Evolutionary conservation across 352 stramenopile genomes (phyloP).

Genomic region (Phytophthora crassamura): DNA sequence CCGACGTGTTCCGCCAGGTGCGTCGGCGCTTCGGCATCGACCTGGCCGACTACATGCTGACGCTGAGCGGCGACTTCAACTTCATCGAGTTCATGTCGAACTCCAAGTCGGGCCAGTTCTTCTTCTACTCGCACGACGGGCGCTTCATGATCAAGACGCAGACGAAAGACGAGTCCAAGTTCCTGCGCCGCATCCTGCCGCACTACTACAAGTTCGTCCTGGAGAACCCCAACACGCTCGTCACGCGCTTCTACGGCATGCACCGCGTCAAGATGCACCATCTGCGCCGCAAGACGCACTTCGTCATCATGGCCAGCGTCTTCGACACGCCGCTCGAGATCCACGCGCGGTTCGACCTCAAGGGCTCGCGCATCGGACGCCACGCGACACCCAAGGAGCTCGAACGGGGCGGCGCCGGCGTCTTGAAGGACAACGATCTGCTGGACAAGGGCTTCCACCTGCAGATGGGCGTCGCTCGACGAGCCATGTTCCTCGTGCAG

Average conservation of each 20-base stretch:
- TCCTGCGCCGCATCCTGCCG: slow-evolving; percentile 96
- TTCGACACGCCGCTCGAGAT: slow-evolving; percentile 95
- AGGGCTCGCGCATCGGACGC: slow-evolving; percentile 91
- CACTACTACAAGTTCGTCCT: slow-evolving; percentile 98
- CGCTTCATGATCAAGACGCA: slow-evolving; percentile 99
- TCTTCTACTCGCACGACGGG: slow-evolving; percentile 99
- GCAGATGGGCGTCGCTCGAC: slow-evolving; percentile 79
- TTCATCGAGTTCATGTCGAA: slow-evolving; percentile 99
- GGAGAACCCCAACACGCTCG: slow-evolving; percentile 97
- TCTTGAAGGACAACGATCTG: slow-evolving; percentile 94
- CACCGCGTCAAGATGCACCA: slow-evolving; percentile 98
- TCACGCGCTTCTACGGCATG: slow-evolving; percentile 98
- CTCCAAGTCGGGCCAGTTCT: slow-evolving; percentile 99
- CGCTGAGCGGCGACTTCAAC: slow-evolving; percentile 94
- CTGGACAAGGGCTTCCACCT: slow-evolving; percentile 85
- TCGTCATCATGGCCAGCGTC: slow-evolving; percentile 97
- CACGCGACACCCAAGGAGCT: slow-evolving; percentile 72
- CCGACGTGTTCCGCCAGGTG: slow-evolving; percentile 86
- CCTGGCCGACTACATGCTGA: slow-evolving; percentile 91
- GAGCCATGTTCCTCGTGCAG: slow-evolving; percentile 85
- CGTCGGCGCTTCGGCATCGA: slow-evolving; percentile 80
- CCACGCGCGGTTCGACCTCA: slow-evolving; percentile 90
- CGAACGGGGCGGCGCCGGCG: slow-evolving; percentile 62
- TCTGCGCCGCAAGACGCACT: slow-evolving; percentile 93
- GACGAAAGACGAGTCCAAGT: slow-evolving; percentile 99